Percentiles rank a stretch among this genome's conserved stretches.
phyloP scores from a whole-genome alignment of 441 rosid genomes.

The Populus hybrid region DNA sequence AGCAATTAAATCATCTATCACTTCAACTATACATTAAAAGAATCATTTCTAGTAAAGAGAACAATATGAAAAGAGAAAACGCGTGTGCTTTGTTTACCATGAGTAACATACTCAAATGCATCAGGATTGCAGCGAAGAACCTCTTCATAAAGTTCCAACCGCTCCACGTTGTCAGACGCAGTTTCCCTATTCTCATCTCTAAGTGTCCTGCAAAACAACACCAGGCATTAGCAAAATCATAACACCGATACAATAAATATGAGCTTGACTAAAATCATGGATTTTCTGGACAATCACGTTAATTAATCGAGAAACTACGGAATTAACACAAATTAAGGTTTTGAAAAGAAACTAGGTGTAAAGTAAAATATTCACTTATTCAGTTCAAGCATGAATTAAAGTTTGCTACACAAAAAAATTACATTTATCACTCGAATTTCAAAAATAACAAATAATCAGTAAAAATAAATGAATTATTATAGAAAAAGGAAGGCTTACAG shows the following conservation, averaged over 20 bases:
- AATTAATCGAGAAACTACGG: neutral
- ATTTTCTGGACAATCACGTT: neutral
- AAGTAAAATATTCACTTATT: no score
- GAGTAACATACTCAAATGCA: conserved; percentile 83
- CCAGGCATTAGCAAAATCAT: neutral
- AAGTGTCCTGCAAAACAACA: conserved; percentile 55
- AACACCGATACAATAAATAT: neutral
- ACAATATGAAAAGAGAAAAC: conserved; percentile 20
- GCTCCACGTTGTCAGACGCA: conserved; percentile 39
- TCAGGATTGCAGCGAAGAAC: conserved; percentile 65
- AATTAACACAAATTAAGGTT: neutral
- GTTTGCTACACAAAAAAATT: neutral
- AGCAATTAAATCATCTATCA: neutral
- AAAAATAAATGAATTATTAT: neutral
- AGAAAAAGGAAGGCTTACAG: conserved; percentile 51
- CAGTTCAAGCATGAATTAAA: neutral
- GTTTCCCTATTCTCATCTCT: conserved; percentile 46
- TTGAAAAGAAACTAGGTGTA: neutral
- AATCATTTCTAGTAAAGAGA: neutral
- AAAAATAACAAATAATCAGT: no score
- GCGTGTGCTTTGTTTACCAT: conserved; percentile 64
- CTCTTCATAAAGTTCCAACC: conserved; percentile 57
- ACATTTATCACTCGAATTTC: neutral
- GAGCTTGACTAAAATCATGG: neutral
- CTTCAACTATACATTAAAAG: neutral